phyloP scores from a whole-genome alignment of 345 rosid genomes.

The Eucalyptus curtisii region DNA sequence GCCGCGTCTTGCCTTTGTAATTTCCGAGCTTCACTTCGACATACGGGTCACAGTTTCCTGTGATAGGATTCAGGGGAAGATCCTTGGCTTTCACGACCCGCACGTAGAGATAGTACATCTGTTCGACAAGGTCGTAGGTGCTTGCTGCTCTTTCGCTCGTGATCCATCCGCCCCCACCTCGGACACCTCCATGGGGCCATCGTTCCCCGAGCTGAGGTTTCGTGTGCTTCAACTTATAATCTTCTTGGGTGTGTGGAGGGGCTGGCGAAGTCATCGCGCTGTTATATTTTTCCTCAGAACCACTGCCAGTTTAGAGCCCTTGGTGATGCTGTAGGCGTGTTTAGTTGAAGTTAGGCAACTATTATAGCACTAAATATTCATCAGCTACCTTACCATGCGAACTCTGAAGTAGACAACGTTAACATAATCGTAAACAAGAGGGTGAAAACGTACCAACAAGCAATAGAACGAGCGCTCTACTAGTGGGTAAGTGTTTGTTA shows the following conservation, averaged over 20 bases:
- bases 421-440: not conserved
- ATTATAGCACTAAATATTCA: not conserved
- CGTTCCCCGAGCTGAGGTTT: constrained; percentile 89
- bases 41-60: constrained; percentile 65
- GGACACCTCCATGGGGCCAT: constrained; percentile 89
- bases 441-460: not conserved
- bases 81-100: constrained; percentile 81
- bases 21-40: constrained; percentile 81
- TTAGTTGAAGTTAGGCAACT: not conserved
- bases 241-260: constrained; percentile 48
- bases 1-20: constrained; percentile 72
- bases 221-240: constrained; percentile 76
- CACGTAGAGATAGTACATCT: constrained; percentile 73
- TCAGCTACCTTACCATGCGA: not conserved
- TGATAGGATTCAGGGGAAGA: constrained; percentile 63
- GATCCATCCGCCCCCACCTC: constrained; percentile 86
- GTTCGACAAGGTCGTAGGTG: constrained; percentile 87
- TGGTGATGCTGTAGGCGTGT: not conserved
- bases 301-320: not conserved
- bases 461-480: not conserved
- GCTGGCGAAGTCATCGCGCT: constrained; percentile 35
- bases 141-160: constrained; percentile 69
- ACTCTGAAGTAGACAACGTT: not conserved
- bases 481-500: not conserved
- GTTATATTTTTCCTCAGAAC: not conserved